Percentiles rank a stretch among this genome's conserved stretches.
Evolutionary conservation across 805 yeast genomes (phyloP).

Genomic region (Spathaspora gorwiae): DNA sequence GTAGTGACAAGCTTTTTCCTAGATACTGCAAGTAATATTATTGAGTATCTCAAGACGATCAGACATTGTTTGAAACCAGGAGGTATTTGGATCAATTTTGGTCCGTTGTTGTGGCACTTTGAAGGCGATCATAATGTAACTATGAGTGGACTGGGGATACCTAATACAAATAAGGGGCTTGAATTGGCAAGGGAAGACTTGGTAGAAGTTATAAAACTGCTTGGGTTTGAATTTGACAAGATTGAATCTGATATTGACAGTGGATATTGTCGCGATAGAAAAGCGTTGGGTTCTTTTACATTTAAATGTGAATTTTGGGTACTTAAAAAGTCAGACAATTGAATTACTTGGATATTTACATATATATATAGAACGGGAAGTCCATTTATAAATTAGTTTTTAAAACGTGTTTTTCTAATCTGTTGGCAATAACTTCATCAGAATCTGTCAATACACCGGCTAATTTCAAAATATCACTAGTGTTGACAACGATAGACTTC

Average conservation of each 20-base stretch:
- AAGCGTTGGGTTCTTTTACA: slow-evolving; percentile 48
- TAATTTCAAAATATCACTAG: slow-evolving; percentile 50
- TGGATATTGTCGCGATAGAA: slow-evolving; percentile 50
- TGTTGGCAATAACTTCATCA: slow-evolving; percentile 18
- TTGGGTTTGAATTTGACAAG: slow-evolving; percentile 50
- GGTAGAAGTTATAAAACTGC: slow-evolving; percentile 34
- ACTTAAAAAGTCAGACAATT: slow-evolving; percentile 24
- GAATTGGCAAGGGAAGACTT: slow-evolving; percentile 60
- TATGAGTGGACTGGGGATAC: slow-evolving; percentile 19
- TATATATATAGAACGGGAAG: not conserved
- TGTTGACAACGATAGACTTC: slow-evolving; percentile 47
- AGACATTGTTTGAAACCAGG: slow-evolving; percentile 38
- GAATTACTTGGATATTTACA: slow-evolving; percentile 10
- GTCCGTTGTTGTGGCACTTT: slow-evolving; percentile 70
- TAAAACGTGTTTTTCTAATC: slow-evolving; percentile 21
- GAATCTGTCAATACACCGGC: slow-evolving; percentile 55
- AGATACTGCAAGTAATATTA: slow-evolving; percentile 59
- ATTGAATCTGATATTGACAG: slow-evolving; percentile 42
- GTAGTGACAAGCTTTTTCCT: slow-evolving; percentile 56
- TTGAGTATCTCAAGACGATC: slow-evolving; percentile 52
- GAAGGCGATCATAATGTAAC: slow-evolving; percentile 43
- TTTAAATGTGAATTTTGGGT: slow-evolving; percentile 72
- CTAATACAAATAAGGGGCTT: slow-evolving; percentile 46
- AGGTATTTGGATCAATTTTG: slow-evolving; percentile 63
- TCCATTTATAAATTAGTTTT: slow-evolving; percentile 3